Conservation (phyloP, 2,329 filamentous ascomycete genomes). For the Neopestalotiopsis sp. region DNA sequence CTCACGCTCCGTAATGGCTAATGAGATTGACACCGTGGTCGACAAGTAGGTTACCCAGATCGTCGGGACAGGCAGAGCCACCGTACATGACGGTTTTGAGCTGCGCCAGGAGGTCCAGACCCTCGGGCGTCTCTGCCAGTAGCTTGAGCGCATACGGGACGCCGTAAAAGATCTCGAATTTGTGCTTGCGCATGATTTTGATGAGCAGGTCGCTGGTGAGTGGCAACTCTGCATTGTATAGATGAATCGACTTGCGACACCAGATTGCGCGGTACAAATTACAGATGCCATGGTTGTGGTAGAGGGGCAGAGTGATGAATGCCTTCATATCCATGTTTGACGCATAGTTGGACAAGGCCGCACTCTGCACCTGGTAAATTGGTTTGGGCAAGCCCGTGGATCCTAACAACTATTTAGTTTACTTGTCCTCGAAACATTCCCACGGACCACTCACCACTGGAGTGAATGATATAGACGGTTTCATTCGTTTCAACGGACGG, state of each 20-base stretch:
- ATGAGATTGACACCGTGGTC: constrained; percentile 59
- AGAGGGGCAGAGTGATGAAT: constrained; percentile 63
- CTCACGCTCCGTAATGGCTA: constrained; percentile 62
- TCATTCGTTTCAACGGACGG: constrained; percentile 29
- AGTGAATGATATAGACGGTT: constrained; percentile 35
- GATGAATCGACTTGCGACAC: constrained; percentile 52
- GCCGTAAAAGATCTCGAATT: constrained; percentile 61
- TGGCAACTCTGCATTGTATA: constrained; percentile 62
- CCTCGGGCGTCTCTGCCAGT: constrained; percentile 62
- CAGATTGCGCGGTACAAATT: constrained; percentile 59
- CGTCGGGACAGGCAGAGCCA: constrained; percentile 64
- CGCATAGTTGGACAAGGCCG: constrained; percentile 54
- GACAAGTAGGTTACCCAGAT: constrained; percentile 60
- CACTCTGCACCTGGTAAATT: constrained; percentile 61
- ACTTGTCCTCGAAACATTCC: constrained; percentile 27
- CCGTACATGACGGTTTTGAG: constrained; percentile 62
- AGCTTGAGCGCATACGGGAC: constrained; percentile 71
- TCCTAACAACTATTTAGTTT: constrained; percentile 41
- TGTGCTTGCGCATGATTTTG: constrained; percentile 45
- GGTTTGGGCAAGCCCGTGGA: constrained; percentile 69
- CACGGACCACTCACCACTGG: constrained; percentile 22
- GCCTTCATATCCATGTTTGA: constrained; percentile 45
- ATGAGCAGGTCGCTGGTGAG: constrained; percentile 57
- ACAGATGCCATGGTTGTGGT: constrained; percentile 64
- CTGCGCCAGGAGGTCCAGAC: constrained; percentile 50